Conservation (phyloP, 441 rosid species). For the Adansonia madagascariensis region DNA sequence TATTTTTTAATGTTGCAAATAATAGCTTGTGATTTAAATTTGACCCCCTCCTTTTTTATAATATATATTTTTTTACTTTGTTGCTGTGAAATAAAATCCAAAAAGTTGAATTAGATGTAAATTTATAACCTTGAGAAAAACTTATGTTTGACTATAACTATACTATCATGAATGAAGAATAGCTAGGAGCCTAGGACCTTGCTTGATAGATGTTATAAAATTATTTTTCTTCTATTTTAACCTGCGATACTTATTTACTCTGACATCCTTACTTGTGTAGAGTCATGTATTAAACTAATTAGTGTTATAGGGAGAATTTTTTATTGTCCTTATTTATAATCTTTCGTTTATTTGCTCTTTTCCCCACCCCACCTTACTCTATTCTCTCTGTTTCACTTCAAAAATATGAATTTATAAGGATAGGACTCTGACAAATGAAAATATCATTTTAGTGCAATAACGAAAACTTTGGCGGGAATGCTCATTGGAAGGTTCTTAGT, state of each 20-base stretch:
- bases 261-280: neutral
- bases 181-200: constrained; percentile 14
- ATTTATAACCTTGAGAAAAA: constrained; percentile 10
- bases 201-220: neutral
- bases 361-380: neutral
- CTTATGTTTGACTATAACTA: neutral
- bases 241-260: neutral
- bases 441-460: constrained; percentile 60
- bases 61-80: neutral
- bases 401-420: constrained; percentile 15
- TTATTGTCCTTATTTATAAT: neutral
- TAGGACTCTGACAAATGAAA: constrained; percentile 27
- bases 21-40: constrained; percentile 1
- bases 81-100: neutral
- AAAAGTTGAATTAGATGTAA: neutral
- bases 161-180: neutral
- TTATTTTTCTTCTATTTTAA: neutral
- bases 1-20: neutral
- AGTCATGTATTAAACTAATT: constrained; percentile 34
- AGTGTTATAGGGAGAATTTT: neutral
- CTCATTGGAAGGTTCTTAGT: constrained; percentile 90
- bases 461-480: constrained; percentile 73
- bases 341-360: neutral
- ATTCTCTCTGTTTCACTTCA: neutral
- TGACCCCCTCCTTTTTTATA: neutral